These are phyloP conservation scores for Pichia exigua DNA, from an alignment of 805 yeast species.

Conservation along the genomic window DNA sequence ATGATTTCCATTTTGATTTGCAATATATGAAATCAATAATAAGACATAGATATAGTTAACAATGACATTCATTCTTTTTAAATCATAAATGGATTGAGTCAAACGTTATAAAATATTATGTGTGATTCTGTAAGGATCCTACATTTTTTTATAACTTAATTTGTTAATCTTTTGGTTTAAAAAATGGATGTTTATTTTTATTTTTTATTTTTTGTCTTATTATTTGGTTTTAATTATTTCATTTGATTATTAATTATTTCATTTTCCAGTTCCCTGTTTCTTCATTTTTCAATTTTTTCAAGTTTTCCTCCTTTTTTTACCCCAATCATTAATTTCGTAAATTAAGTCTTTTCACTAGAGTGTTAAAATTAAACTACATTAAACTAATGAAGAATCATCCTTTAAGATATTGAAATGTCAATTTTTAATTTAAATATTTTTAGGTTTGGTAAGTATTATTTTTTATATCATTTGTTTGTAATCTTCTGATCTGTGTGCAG, in stretches of 20 bases:
- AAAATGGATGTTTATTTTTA: neutral
- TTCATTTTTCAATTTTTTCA: neutral
- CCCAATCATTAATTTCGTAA: neutral
- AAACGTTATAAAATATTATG: too few relatives aligned
- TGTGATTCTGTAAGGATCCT: neutral
- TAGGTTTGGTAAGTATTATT: constrained; percentile 6
- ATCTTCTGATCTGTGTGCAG: neutral
- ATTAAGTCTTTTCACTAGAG: too few relatives aligned
- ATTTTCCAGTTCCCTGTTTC: too few relatives aligned
- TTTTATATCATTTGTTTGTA: neutral
- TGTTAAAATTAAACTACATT: too few relatives aligned
- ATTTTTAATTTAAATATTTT: neutral
- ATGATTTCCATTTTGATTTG: neutral
- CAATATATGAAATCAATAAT: neutral
- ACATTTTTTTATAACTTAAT: too few relatives aligned
- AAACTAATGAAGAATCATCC: neutral
- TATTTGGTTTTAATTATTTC: neutral
- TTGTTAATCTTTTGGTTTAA: too few relatives aligned
- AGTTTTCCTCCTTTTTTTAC: neutral
- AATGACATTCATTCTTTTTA: neutral
- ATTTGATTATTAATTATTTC: neutral
- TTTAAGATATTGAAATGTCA: neutral
- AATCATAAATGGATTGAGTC: too few relatives aligned
- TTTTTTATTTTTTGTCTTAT: too few relatives aligned
- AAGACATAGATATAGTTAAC: neutral